Base-by-base conservation (phyloP, 2,329 filamentous ascomycete genomes). In the Penicillium sp. region DNA sequence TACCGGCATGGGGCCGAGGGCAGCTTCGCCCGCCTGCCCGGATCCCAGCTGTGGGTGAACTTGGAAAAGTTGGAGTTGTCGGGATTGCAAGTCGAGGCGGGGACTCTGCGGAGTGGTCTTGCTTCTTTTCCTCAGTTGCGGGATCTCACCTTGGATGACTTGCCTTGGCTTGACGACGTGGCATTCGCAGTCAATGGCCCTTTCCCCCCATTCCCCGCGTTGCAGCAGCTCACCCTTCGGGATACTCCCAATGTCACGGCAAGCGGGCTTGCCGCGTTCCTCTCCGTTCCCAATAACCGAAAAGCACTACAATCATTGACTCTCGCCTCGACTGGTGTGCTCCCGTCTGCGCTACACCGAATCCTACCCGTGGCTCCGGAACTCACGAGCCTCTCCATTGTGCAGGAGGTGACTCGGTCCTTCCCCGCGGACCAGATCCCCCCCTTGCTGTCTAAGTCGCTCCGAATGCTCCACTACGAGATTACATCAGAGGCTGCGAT, bases 391-490 rank as follows among this genome's bases (percentile, higher is more conserved):
- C 74, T 91, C 30, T 81, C 83, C 2, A 82, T 89, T 58, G 80
- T 79, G 43, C 83, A 85, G 60, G 82, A 81, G 19, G 84, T 89
- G 2, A 75, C 81, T 0, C 81, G 81, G 19, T 82, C 84, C 0
- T 84, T 90, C 59, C 84, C 86, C 2, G 73, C 83, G 26, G 81
- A 84, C 55, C 72, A 76, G 38, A 70, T 89, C 2, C 88, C 87
- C 0, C 86, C 87, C 0, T 79, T 97, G 55, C 77, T 84, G 6
- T 96, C 92, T 2, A 81, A 79, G 57, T 88, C 88, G 16, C 84
- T 98, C 22, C 80, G 83, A 66, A 89, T 86, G 2, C 80, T 98
- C 14, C 89, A 94, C 68, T 97, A 89, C 73, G 94, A 97, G 76
- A 91, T 98, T 73, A 89, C 86, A 11, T 77, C 75, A 6, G 60